phyloP scores from a whole-genome alignment of 2,329 filamentous ascomycete species.

The Lachnellula suecica region DNA sequence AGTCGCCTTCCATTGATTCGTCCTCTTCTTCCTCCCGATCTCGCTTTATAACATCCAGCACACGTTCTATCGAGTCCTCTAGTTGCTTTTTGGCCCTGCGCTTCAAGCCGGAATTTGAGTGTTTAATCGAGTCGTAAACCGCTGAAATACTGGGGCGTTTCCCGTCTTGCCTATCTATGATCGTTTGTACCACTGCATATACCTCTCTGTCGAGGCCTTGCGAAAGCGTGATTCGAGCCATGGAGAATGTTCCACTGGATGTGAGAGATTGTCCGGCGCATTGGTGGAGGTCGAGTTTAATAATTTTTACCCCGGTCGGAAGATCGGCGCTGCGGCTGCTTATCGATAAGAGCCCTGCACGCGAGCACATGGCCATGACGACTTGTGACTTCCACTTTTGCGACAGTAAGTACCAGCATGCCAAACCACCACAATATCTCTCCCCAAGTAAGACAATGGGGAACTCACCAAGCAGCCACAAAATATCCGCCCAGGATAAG shows the following conservation, averaged over 20 bases:
- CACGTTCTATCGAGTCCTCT: constrained; percentile 82
- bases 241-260: no score
- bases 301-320: no score
- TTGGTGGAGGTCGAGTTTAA: no score
- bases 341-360: constrained; percentile 4
- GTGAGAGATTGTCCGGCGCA: no score
- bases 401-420: constrained; percentile 15
- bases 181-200: constrained; percentile 76
- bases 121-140: constrained; percentile 78
- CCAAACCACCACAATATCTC: not conserved
- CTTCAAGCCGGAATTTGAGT: constrained; percentile 83
- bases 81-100: constrained; percentile 78
- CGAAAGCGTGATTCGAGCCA: constrained; percentile 48
- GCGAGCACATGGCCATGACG: constrained; percentile 11
- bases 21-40: constrained; percentile 42
- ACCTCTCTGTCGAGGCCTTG: constrained; percentile 68
- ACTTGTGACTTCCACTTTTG: constrained; percentile 7
- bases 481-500: constrained; percentile 83
- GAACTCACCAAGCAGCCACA: constrained; percentile 61
- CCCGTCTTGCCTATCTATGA: constrained; percentile 62
- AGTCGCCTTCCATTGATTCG: constrained; percentile 48
- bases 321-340: constrained; percentile 8
- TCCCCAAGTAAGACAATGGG: constrained; percentile 49
- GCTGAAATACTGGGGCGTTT: constrained; percentile 55
- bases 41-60: constrained; percentile 68